Evolutionary conservation across 345 rosid species (phyloP).

Genomic region (Brassica carinata): DNA sequence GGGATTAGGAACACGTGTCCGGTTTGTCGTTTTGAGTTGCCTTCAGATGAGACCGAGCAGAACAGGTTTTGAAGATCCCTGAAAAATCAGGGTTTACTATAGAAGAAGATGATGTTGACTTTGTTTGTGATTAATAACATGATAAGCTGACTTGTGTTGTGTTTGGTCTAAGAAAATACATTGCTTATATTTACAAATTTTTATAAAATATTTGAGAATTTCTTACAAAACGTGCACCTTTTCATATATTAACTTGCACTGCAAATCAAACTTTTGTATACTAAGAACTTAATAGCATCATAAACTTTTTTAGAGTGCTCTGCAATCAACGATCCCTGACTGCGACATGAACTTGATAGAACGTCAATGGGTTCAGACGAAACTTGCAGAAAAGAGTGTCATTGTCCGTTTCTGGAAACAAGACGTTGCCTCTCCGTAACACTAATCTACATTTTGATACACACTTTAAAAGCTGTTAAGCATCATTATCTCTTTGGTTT

Average conservation of each 20-base stretch:
- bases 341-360: conserved; percentile 18
- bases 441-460: conserved; percentile 15
- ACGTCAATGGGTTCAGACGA: conserved; percentile 18
- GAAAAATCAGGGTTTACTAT: conserved; percentile 1
- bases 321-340: neutral
- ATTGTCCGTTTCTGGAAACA: conserved; percentile 30
- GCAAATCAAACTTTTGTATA: neutral
- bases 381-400: conserved; percentile 18
- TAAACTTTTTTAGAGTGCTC: neutral
- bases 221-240: neutral
- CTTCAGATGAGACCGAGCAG: conserved; percentile 62
- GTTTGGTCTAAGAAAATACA: neutral
- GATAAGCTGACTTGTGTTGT: neutral
- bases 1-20: conserved; percentile 89
- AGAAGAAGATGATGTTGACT: conserved; percentile 6
- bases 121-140: conserved; percentile 5
- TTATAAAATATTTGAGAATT: neutral
- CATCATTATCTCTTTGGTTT: conserved; percentile 30
- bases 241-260: neutral
- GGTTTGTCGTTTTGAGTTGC: conserved; percentile 86
- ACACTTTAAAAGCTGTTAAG: conserved; percentile 29
- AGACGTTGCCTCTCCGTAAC: conserved; percentile 30
- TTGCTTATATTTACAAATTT: neutral
- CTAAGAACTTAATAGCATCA: neutral
- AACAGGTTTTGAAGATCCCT: conserved; percentile 6